These are phyloP conservation scores for Emergomyces orientalis DNA, from an alignment of 2,329 filamentous ascomycete species.

Conservation along the genomic window DNA sequence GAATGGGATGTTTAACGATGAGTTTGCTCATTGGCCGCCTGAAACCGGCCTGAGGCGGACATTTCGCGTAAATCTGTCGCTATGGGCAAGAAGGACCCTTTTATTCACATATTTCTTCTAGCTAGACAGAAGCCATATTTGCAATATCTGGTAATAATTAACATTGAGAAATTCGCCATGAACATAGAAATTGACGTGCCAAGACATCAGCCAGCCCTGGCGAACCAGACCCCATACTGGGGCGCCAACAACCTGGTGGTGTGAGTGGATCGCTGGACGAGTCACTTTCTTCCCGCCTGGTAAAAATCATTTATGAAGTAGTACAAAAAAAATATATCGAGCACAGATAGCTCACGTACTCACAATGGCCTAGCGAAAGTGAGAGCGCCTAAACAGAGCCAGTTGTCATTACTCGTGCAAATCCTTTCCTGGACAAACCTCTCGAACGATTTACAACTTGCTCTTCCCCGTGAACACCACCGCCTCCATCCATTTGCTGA, in stretches of 20 bases:
- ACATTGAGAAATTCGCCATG: too few relatives aligned
- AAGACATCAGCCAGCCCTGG: too few relatives aligned
- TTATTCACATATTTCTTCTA: not conserved
- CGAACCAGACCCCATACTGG: too few relatives aligned
- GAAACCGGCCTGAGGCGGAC: not conserved
- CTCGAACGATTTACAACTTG: conserved; percentile 19
- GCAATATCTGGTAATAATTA: too few relatives aligned
- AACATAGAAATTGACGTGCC: too few relatives aligned
- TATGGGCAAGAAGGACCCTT: not conserved
- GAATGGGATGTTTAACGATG: too few relatives aligned
- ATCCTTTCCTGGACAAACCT: not conserved
- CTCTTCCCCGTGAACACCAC: conserved; percentile 42
- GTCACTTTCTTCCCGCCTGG: too few relatives aligned
- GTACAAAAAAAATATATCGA: too few relatives aligned
- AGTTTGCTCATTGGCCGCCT: too few relatives aligned
- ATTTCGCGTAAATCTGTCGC: not conserved
- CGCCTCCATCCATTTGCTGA: conserved; percentile 58
- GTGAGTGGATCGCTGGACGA: too few relatives aligned
- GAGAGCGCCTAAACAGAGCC: not conserved
- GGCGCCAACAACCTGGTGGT: too few relatives aligned
- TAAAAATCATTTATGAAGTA: not conserved
- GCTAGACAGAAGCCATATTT: not conserved
- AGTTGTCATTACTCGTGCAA: not conserved
- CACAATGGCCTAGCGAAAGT: not conserved
- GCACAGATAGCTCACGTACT: not conserved